A percentile compares a stretch with the other conserved stretches of the same genome.
Evolutionary conservation across 306 rosid genomes (phyloP).

Genomic region (Dryas alaskensis): DNA sequence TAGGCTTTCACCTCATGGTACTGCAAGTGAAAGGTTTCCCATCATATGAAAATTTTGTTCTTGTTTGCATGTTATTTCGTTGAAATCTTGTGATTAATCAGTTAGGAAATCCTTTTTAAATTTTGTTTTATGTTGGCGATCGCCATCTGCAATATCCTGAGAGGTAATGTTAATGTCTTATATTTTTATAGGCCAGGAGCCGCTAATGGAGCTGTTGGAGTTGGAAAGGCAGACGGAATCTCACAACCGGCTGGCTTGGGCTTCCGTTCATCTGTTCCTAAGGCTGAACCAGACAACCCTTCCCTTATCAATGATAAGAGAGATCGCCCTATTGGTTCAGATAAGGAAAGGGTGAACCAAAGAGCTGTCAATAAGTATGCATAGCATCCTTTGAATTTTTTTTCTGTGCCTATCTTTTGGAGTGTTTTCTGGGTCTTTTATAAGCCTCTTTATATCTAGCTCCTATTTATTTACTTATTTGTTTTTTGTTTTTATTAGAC

Average conservation of each 20-base stretch:
- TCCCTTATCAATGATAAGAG: conserved; percentile 71
- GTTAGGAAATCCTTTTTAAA: not conserved
- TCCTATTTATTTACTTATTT: conserved; percentile 7
- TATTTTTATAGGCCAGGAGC: conserved; percentile 62
- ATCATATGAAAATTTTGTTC: not conserved
- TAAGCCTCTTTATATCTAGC: conserved; percentile 20
- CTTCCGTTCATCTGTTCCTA: conserved; percentile 70
- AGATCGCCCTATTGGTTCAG: conserved; percentile 70
- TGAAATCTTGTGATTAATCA: not conserved
- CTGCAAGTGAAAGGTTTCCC: not conserved
- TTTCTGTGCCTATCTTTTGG: conserved; percentile 16
- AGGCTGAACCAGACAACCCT: conserved; percentile 70
- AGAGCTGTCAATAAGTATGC: conserved; percentile 85
- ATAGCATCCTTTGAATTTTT: conserved; percentile 15
- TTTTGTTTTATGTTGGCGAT: conserved; percentile 4
- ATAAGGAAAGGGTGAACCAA: conserved; percentile 77
- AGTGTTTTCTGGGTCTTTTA: conserved; percentile 14
- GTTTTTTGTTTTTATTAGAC: conserved; percentile 21
- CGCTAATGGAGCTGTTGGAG: conserved; percentile 68
- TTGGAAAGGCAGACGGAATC: conserved; percentile 74
- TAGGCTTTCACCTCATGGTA: not conserved
- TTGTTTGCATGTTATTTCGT: not conserved
- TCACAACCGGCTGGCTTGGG: conserved; percentile 77
- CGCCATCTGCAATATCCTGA: conserved; percentile 15
- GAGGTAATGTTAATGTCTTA: conserved; percentile 24